phyloP scores from a whole-genome alignment of 345 rosid genomes.

The Syzygium oleosum region DNA sequence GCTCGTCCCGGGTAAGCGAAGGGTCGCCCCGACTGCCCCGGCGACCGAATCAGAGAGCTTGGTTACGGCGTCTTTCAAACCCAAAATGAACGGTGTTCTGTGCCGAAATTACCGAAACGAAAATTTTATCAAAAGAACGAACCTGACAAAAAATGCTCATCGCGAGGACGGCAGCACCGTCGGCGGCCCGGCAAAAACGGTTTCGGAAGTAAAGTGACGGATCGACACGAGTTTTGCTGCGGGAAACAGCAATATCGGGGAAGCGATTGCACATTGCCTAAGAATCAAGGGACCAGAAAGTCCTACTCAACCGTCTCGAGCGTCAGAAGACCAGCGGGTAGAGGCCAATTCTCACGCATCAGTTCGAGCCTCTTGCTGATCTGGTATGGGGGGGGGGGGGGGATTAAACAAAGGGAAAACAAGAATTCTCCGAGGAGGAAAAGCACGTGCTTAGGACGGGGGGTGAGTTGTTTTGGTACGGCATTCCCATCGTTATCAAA shows the following conservation, averaged over 20 bases:
- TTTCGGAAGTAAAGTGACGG: not conserved
- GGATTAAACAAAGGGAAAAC: not conserved
- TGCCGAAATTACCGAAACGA: not conserved
- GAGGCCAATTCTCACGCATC: not conserved
- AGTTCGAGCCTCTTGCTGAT: not conserved
- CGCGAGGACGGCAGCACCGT: not conserved
- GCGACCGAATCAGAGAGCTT: too few species aligned
- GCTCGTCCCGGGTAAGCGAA: too few species aligned
- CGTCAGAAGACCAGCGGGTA: not conserved
- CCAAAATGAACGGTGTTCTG: not conserved
- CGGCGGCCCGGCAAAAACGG: not conserved
- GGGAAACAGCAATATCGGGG: not conserved
- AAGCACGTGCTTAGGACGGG: not conserved
- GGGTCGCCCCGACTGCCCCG: too few species aligned
- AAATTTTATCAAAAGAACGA: too few species aligned
- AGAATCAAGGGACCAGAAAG: not conserved
- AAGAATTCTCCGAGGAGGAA: not conserved
- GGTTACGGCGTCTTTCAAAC: not conserved
- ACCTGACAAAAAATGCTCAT: not conserved
- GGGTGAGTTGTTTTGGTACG: not conserved
- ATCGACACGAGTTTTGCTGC: not conserved
- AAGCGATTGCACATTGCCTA: not conserved
- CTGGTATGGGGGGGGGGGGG: not conserved
- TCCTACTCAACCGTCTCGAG: not conserved
- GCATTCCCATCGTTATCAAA: not conserved